phyloP scores from a whole-genome alignment of 495 filamentous ascomycete genomes.

The Neurospora pannonica region DNA sequence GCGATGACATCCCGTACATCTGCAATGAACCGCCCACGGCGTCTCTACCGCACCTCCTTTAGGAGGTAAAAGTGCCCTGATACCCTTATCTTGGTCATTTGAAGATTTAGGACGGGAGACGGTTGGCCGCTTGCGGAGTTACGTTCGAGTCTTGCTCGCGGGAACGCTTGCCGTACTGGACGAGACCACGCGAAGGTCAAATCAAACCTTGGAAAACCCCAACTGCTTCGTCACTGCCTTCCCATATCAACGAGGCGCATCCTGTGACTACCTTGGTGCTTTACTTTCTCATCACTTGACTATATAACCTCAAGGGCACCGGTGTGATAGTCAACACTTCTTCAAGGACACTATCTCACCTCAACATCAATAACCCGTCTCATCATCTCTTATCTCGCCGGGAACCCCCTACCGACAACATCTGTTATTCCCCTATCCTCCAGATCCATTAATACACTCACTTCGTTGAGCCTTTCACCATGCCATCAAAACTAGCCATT shows the following conservation, averaged over 20 bases:
- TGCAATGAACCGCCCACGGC: background rate
- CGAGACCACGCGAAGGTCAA: background rate
- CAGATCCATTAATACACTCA: background rate
- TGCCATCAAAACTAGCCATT: slow-evolving; percentile 42
- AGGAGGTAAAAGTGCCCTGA: background rate
- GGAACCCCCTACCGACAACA: background rate
- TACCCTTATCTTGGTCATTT: background rate
- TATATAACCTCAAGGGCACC: background rate
- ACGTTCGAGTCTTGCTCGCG: background rate
- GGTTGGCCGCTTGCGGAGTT: background rate
- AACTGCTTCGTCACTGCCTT: background rate
- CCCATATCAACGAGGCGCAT: background rate
- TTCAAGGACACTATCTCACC: background rate
- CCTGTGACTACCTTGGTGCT: background rate
- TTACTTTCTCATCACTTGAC: background rate
- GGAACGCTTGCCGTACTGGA: background rate
- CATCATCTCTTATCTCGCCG: background rate
- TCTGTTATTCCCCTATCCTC: background rate
- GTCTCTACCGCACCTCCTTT: background rate
- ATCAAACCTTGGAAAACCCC: background rate
- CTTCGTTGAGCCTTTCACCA: background rate
- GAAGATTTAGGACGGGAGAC: background rate
- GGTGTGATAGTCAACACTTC: background rate
- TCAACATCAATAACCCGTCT: background rate
- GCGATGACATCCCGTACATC: background rate